Percentiles rank a stretch among this genome's conserved stretches.
Conservation (phyloP, 2,329 filamentous ascomycete genomes). For the Colletotrichum nymphaeae region DNA sequence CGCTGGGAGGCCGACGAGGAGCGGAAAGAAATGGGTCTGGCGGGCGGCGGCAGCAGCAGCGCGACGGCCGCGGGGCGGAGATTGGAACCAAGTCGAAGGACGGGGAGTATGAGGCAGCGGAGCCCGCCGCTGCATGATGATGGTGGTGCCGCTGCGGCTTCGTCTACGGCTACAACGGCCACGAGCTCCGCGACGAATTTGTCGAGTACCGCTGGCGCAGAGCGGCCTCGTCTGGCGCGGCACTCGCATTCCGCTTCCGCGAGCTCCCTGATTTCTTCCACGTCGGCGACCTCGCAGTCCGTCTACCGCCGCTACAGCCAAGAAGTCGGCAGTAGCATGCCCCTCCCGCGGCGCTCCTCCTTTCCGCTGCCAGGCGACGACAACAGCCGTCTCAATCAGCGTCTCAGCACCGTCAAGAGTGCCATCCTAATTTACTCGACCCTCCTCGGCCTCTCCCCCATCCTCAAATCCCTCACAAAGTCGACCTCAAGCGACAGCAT, state of each 20-base stretch:
- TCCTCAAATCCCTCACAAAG: conserved; percentile 93
- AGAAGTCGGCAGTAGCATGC: conserved; percentile 3
- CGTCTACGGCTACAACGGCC: conserved; percentile 16
- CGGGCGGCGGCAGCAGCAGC: conserved; percentile 35
- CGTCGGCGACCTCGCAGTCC: conserved; percentile 44
- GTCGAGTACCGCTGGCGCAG: conserved; percentile 20
- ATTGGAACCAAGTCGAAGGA: conserved; percentile 46
- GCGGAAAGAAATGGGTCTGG: not conserved
- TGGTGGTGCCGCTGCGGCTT: not conserved
- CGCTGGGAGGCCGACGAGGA: conserved; percentile 82
- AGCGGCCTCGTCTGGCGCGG: conserved; percentile 42
- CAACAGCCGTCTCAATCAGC: conserved; percentile 58
- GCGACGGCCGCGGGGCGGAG: conserved; percentile 49
- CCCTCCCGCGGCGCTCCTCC: conserved; percentile 16
- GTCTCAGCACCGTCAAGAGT: conserved; percentile 87
- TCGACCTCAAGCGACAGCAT: conserved; percentile 96
- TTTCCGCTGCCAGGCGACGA: conserved; percentile 42
- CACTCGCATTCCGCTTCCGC: conserved; percentile 66
- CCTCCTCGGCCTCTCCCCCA: conserved; percentile 90
- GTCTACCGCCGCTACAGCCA: conserved; percentile 35
- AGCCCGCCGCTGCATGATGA: conserved; percentile 40
- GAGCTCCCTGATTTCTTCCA: conserved; percentile 63
- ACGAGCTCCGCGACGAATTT: conserved; percentile 23
- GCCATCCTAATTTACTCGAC: conserved; percentile 93
- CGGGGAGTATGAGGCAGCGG: conserved; percentile 47